A percentile compares a stretch with the other conserved stretches of the same genome.
Conservation (phyloP, 768 basidiomycete species). For the Leccinum subtestaceum region DNA sequence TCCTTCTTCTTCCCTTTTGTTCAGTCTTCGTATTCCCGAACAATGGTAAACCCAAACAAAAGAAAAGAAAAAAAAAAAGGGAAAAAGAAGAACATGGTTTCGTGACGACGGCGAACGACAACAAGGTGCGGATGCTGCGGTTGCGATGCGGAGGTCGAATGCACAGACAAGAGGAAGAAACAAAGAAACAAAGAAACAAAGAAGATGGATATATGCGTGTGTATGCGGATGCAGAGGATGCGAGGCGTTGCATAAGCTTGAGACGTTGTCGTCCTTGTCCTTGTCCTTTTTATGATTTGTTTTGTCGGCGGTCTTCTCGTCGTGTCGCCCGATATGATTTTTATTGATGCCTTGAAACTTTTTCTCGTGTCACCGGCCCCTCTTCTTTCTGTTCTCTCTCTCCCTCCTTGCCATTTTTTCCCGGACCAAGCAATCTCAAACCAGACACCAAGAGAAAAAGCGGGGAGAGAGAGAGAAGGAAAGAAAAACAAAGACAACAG, state of each 20-base stretch:
- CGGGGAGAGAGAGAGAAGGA: neutral
- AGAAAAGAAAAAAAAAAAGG: neutral
- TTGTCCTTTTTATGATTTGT: neutral
- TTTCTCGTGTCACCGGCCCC: neutral
- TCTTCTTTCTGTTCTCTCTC: neutral
- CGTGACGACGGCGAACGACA: neutral
- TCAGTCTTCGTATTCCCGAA: neutral
- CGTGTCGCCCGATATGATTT: neutral
- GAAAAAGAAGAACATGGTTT: neutral
- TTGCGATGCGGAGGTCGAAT: neutral
- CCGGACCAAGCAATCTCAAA: conserved; percentile 8
- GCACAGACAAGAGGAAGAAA: neutral
- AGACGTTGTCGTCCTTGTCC: neutral
- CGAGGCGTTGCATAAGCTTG: neutral
- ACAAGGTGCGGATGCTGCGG: neutral
- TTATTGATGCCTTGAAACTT: conserved; percentile 8
- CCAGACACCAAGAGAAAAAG: neutral
- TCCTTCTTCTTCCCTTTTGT: neutral
- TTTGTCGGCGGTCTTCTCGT: neutral
- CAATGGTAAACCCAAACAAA: neutral
- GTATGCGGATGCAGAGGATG: neutral
- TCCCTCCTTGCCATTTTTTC: conserved; percentile 19
- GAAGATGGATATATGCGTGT: neutral
- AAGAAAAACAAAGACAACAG: neutral
- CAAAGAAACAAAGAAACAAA: neutral